phyloP scores from a whole-genome alignment of 2,329 filamentous ascomycete genomes.

The Fusarium subglutinans region DNA sequence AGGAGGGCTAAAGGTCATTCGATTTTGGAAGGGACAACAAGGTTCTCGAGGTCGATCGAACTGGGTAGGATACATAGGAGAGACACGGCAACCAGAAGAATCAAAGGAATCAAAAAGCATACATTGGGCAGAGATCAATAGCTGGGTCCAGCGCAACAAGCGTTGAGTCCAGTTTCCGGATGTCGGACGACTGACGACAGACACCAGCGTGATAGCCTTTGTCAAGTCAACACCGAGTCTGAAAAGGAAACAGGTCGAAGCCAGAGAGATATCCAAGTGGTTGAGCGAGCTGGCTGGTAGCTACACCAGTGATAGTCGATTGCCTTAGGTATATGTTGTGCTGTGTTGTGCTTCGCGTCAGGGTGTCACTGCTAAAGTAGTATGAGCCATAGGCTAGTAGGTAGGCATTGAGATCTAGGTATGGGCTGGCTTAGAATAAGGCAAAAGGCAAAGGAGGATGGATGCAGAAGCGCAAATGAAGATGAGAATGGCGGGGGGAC shows the following conservation, averaged over 20 bases:
- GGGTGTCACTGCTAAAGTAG: constrained; percentile 1
- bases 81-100: background rate
- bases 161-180: constrained; percentile 2
- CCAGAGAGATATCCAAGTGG: background rate
- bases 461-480: constrained; percentile 2
- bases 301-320: background rate
- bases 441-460: constrained; percentile 11
- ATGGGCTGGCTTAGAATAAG: background rate
- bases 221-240: background rate
- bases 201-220: constrained; percentile 13
- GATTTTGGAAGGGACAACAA: background rate
- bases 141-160: background rate
- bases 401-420: background rate
- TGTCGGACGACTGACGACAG: constrained; percentile 1
- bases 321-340: background rate
- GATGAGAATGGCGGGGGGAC: constrained; percentile 6
- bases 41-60: background rate
- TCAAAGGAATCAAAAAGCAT: constrained; percentile 7
- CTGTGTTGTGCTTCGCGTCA: constrained; percentile 8
- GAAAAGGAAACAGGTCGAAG: background rate
- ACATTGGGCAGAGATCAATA: constrained; percentile 5
- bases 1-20: background rate
- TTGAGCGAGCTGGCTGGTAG: constrained; percentile 1
- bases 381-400: constrained; percentile 3
- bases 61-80: background rate